These are phyloP conservation scores for Xerocomus nothofagi DNA, from an alignment of 1,284 basidiomycete genomes.

Conservation along the genomic window DNA sequence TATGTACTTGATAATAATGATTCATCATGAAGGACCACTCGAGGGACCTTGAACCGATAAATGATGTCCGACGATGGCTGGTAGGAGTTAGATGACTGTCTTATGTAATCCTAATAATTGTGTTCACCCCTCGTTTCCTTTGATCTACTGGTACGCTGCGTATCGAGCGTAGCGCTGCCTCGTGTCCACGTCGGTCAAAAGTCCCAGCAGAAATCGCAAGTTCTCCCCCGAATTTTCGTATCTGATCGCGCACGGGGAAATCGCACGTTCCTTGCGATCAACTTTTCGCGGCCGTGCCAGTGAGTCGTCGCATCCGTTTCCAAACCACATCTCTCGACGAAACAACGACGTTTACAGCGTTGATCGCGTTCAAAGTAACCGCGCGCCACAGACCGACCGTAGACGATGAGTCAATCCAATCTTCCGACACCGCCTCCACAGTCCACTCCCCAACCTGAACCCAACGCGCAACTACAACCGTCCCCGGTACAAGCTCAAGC, in stretches of 20 bases:
- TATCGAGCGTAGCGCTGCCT: background rate
- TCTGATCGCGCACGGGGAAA: slow-evolving; percentile 3
- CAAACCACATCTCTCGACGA: background rate
- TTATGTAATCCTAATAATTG: slow-evolving; percentile 1
- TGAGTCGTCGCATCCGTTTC: slow-evolving; percentile 7
- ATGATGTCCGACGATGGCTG: too few species aligned
- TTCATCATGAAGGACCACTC: background rate
- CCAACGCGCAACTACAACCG: slow-evolving; percentile 20
- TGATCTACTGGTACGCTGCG: background rate
- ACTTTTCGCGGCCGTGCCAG: slow-evolving; percentile 3
- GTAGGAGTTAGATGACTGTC: too few species aligned
- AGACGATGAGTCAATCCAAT: slow-evolving; percentile 29
- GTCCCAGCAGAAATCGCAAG: background rate
- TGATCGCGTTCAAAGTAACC: background rate
- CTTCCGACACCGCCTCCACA: slow-evolving; percentile 27
- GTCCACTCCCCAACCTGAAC: slow-evolving; percentile 21
- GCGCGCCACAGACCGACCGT: background rate
- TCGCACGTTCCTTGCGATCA: slow-evolving; percentile 2
- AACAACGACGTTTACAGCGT: background rate
- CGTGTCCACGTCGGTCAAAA: background rate
- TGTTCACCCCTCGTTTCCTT: background rate
- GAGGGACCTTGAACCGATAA: too few species aligned
- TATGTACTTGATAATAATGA: too few species aligned
- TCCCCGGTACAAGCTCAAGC: slow-evolving; percentile 19
- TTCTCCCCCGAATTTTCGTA: background rate